Evolutionary conservation across 495 filamentous ascomycete genomes (phyloP).

Genomic region (Letharia columbiana): DNA sequence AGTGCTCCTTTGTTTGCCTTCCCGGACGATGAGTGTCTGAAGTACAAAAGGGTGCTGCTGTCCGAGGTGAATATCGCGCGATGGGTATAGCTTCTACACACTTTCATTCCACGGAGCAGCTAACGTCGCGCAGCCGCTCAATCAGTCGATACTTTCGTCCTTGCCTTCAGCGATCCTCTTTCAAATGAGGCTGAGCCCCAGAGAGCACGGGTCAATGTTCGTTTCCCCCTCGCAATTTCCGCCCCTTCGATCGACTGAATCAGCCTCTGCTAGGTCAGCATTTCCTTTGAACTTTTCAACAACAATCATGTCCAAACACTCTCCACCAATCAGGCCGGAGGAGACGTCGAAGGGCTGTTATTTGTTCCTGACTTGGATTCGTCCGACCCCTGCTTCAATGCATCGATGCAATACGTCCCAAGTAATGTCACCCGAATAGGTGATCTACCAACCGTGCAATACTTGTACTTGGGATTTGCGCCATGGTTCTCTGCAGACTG

Average conservation of each 20-base stretch:
- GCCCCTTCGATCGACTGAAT: conserved; percentile 4
- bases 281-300: conserved; percentile 55
- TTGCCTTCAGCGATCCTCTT: conserved; percentile 19
- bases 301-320: conserved; percentile 60
- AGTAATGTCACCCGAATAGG: conserved; percentile 60
- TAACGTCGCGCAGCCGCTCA: conserved; percentile 20
- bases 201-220: conserved; percentile 26
- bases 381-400: conserved; percentile 50
- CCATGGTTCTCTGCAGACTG: conserved; percentile 77
- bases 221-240: not conserved
- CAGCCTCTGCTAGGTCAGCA: conserved; percentile 40
- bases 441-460: conserved; percentile 50
- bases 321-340: conserved; percentile 50
- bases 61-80: not conserved
- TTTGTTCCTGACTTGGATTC: conserved; percentile 64
- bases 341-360: conserved; percentile 60
- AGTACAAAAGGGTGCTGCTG: not conserved
- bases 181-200: not conserved
- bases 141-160: conserved; percentile 23
- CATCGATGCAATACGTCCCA: conserved; percentile 53
- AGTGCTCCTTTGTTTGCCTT: not conserved
- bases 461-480: conserved; percentile 66
- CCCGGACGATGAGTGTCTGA: not conserved
- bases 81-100: conserved; percentile 4
- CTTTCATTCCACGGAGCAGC: not conserved